Conservation (phyloP, 2,329 filamentous ascomycete genomes). For the Monosporascus sp. region DNA sequence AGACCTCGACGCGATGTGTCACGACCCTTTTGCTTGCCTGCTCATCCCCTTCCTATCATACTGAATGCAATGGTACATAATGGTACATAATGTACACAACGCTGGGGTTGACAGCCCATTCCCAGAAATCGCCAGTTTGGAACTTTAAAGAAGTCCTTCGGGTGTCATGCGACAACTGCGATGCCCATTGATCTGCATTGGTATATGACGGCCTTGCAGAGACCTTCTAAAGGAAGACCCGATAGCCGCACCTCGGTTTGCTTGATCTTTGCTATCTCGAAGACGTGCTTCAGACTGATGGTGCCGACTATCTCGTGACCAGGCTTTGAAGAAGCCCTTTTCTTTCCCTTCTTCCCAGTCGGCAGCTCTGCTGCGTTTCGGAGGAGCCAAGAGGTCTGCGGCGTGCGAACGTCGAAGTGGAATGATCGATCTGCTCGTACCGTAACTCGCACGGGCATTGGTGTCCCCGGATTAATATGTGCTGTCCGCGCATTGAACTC, state of each 20-base stretch:
- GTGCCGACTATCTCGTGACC: slow-evolving; percentile 75
- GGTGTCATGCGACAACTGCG: slow-evolving; percentile 54
- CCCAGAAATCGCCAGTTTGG: background rate
- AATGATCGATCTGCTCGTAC: slow-evolving; percentile 93
- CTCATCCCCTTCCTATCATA: background rate
- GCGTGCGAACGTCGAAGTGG: slow-evolving; percentile 86
- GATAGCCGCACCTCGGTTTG: slow-evolving; percentile 69
- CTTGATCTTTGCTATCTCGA: slow-evolving; percentile 98
- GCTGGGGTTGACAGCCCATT: background rate
- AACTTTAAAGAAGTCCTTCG: background rate
- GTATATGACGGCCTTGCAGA: slow-evolving; percentile 69
- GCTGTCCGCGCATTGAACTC: slow-evolving; percentile 96
- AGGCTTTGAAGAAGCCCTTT: slow-evolving; percentile 71
- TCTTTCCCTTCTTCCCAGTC: slow-evolving; percentile 65
- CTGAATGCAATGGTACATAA: background rate
- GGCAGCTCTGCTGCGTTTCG: slow-evolving; percentile 76
- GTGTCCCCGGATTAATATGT: slow-evolving; percentile 75
- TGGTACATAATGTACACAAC: background rate
- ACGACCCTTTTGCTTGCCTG: background rate
- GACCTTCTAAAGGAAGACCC: slow-evolving; percentile 61
- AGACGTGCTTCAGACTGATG: slow-evolving; percentile 90
- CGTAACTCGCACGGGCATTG: slow-evolving; percentile 83
- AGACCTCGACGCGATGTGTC: background rate
- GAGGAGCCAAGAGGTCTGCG: slow-evolving; percentile 86
- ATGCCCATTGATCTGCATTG: slow-evolving; percentile 74